Evolutionary conservation across 306 rosid genomes (phyloP), one percentile per base, ranked within the genome.

Genomic region (Prinsepia uniflora): DNA sequence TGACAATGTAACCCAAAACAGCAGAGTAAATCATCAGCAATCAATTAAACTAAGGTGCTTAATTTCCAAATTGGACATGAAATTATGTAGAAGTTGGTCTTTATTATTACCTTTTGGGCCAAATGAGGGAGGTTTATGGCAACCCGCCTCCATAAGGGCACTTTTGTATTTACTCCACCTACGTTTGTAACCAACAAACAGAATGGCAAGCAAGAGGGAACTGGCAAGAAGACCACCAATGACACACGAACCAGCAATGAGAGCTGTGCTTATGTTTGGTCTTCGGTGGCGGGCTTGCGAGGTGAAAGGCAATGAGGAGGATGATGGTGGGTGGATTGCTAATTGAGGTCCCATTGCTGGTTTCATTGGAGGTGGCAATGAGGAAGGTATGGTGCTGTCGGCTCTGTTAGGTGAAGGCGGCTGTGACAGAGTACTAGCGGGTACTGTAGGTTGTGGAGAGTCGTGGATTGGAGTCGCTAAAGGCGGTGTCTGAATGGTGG

Each of bases 71-170:
- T 49, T 15, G 48, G 48, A n/a, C 15, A 30, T 30, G 34, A 54
- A 68, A 50, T 6, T 7, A n/a, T 3, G 43, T 24, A 8, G 43
- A 4, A n/a, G 10, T 54, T 57, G 11, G 22, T 22, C 17, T 70
- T 54, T 54, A 13, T 19, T 4, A 58, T 77, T 19, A 84, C 91
- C 86, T 73, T 77, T 78, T 30, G 77, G 57, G 42, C 36, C 73
- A 11, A 60, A 59, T 63, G 5, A 13, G 6, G 67, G 39, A 60
- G 77, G 8, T 59, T 81, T 72, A 50, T 15, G 18, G 67, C 17
- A 10, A 63, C 40, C 55, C 30, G 2, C 30, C 34, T 53, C 72
- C 20, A 3, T 11, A 8, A 52, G 53, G 57, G 45, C 52, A 11
- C 34, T 68, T 22, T 77, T 67, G 65, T 59, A 74, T 65, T 10